Conservation (phyloP, 106 monocot species). For the Dioscorea dumetorum region DNA sequence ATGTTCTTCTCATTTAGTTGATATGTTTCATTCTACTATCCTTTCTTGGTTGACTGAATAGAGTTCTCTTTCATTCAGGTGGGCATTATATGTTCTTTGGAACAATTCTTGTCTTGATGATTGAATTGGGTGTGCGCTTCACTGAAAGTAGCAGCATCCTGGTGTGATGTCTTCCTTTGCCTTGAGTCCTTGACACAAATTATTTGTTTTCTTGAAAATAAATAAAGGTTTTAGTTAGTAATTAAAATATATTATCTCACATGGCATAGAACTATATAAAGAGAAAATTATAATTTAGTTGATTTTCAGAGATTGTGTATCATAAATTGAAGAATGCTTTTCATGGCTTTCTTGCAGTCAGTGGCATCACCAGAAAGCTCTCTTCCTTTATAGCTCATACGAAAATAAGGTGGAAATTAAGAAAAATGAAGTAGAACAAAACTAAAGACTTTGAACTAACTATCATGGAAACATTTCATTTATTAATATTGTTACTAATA, state of each 20-base stretch:
- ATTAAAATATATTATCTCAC: not conserved
- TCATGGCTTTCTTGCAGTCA: no score
- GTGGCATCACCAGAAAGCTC: no score
- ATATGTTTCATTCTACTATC: not conserved
- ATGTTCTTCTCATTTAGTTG: slow-evolving; percentile 8
- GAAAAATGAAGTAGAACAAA: no score
- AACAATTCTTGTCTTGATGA: slow-evolving; percentile 95
- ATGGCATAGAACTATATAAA: not conserved
- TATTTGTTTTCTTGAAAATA: not conserved
- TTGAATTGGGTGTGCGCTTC: slow-evolving; percentile 67
- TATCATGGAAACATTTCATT: no score
- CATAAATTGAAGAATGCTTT: no score
- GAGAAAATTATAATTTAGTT: not conserved
- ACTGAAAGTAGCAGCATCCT: slow-evolving; percentile 87
- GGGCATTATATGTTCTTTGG: slow-evolving; percentile 98
- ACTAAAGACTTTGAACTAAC: no score
- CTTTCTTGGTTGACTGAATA: not conserved
- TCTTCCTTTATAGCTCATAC: no score
- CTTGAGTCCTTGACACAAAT: not conserved
- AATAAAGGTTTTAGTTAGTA: not conserved
- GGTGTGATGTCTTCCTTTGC: slow-evolving; percentile 25
- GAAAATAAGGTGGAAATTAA: no score
- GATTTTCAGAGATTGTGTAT: not conserved
- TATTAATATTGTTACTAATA: no score
- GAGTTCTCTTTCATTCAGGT: slow-evolving; percentile 33